Conservation (phyloP, 202 grass and related monocot genomes). For the Cymbopogon flexuosus region DNA sequence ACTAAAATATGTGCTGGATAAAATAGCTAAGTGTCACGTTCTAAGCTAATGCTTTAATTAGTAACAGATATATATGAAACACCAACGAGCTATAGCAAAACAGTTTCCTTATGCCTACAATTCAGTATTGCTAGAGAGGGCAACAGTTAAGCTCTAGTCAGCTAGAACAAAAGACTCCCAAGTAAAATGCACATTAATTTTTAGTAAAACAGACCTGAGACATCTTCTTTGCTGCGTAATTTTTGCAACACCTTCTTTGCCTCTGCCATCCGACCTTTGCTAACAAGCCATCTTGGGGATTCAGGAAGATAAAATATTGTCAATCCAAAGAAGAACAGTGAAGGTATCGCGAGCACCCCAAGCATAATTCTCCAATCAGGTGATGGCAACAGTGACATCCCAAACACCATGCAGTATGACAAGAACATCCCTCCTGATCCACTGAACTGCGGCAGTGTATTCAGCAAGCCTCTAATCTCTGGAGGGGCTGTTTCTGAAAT, state of each 20-base stretch:
- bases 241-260: constrained; percentile 70
- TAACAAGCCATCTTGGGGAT: constrained; percentile 89
- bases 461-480: constrained; percentile 69
- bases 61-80: background rate
- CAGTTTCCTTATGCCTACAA: background rate
- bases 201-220: constrained; percentile 58
- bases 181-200: background rate
- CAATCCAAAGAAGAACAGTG: constrained; percentile 61
- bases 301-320: constrained; percentile 72
- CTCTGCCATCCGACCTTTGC: constrained; percentile 77
- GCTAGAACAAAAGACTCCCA: background rate
- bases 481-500: constrained; percentile 81
- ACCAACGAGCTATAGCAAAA: background rate
- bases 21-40: background rate
- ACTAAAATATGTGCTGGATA: background rate
- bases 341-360: constrained; percentile 67
- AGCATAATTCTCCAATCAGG: constrained; percentile 87
- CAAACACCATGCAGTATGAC: constrained; percentile 90
- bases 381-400: constrained; percentile 61
- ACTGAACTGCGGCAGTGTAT: constrained; percentile 76
- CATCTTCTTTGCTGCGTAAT: constrained; percentile 65
- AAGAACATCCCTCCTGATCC: constrained; percentile 84
- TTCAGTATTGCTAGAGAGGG: background rate
- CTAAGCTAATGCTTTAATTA: background rate
- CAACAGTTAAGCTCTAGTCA: background rate